These are phyloP conservation scores for Byssothecium circinans DNA, from an alignment of 2,329 filamentous ascomycete genomes.

Conservation along the genomic window DNA sequence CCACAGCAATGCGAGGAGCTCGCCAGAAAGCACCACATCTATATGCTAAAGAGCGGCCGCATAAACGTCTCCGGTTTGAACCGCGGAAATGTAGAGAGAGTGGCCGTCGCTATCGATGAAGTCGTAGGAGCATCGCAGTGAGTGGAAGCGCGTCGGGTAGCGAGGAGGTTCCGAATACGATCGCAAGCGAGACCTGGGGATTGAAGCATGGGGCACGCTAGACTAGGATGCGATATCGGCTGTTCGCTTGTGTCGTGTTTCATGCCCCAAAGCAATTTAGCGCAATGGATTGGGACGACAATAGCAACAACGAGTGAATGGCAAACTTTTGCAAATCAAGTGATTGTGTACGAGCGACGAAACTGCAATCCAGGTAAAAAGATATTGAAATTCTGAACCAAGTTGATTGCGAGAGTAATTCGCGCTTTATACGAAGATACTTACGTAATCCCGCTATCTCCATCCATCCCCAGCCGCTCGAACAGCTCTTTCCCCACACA, in stretches of 20 bases:
- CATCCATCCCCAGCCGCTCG: not conserved
- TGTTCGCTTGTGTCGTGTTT: no score
- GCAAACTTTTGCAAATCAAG: not conserved
- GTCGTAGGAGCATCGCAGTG: constrained; percentile 5
- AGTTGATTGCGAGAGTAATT: not conserved
- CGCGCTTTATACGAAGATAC: not conserved
- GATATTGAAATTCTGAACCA: no score
- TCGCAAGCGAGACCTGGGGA: no score
- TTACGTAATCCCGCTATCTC: not conserved
- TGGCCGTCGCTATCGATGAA: constrained; percentile 22
- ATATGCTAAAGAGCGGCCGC: constrained; percentile 25
- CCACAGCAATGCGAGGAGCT: constrained; percentile 19
- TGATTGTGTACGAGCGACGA: not conserved
- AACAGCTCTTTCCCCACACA: not conserved
- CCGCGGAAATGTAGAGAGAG: constrained; percentile 15
- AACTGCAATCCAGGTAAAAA: not conserved
- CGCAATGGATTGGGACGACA: no score
- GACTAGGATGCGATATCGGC: no score
- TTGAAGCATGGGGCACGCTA: no score
- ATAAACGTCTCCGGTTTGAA: constrained; percentile 31
- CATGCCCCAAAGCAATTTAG: no score
- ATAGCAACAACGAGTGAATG: not conserved
- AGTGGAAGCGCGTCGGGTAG: no score
- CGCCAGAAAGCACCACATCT: constrained; percentile 20
- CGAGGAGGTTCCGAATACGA: no score